A percentile compares a stretch with the other conserved stretches of the same genome.
Evolutionary conservation across 148 eudicot genomes (phyloP).

Genomic region (Hydrangea macrophylla): DNA sequence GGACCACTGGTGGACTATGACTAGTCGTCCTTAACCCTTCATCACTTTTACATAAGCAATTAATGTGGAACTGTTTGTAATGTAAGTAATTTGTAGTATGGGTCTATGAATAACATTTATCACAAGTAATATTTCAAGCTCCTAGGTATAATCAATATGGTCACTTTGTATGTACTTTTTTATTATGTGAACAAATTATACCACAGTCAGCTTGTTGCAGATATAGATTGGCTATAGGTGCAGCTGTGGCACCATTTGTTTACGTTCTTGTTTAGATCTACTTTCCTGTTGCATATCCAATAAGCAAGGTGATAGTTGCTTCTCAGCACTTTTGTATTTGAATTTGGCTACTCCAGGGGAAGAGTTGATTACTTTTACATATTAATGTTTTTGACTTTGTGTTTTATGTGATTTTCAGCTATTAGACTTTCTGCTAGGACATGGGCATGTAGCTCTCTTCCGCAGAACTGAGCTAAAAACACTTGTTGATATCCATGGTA

Average conservation of each 20-base stretch:
- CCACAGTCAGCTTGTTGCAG: constrained; percentile 94
- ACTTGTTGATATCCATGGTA: constrained; percentile 59
- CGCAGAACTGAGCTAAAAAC: constrained; percentile 64
- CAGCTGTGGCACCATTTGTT: constrained; percentile 81
- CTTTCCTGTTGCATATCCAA: constrained; percentile 93
- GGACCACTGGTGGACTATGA: background rate
- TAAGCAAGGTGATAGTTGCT: constrained; percentile 71
- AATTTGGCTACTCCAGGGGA: constrained; percentile 4
- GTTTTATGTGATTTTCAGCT: no score
- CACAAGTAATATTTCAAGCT: background rate
- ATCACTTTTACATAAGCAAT: background rate
- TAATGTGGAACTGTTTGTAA: background rate
- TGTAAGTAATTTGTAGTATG: background rate
- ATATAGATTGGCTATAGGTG: constrained; percentile 92
- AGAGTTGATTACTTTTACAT: background rate
- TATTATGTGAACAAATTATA: constrained; percentile 60
- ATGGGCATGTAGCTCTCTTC: constrained; percentile 50
- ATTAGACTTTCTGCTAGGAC: constrained; percentile 39
- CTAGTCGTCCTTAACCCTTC: background rate
- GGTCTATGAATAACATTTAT: background rate
- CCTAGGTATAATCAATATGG: background rate
- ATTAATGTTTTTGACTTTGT: no score
- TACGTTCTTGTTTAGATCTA: constrained; percentile 93
- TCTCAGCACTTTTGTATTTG: background rate
- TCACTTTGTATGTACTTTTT: constrained; percentile 9